Evolutionary conservation across 345 rosid genomes (phyloP), one percentile per base, ranked within the genome.

Genomic region (Citrus medica): DNA sequence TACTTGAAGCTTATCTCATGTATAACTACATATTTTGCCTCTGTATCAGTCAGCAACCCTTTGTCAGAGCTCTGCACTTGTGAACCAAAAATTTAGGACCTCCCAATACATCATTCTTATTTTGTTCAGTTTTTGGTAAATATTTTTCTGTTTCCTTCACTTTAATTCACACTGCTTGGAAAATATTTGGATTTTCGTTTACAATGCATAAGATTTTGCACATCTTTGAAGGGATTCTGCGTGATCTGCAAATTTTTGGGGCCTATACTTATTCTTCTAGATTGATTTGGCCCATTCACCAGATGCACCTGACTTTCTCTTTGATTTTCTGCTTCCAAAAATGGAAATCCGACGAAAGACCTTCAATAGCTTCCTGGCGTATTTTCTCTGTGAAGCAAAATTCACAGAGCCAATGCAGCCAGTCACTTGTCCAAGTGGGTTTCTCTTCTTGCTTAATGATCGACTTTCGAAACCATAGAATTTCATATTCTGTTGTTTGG

Each of bases 361-460:
- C 66, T 71, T 82, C 75, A 88, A 71, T 40, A 91, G 62, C 84
- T 89, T 87, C 58, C 75, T 78, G 6, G 84, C 89, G 64, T 84
- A 89, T 75, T 81, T 86, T 78, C 96, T 88, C 24, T 89, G 91
- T 8, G 91, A 87, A 71, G 89, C 73, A 75, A 92, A 85, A 76
- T 82, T 91, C 78, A 85, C 85, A 37, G 91, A 84, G 74, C 87
- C 87, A 40, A 85, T 89, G 85, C 90, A 89, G 48, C 91, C 84
- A 2, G 86, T 83, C 80, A 83, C 82, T 81, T 88, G 86, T 69
- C 92, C 94, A 8, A 74, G 59, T 30, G 89, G 70, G 80, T 87
- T 90, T 82, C 74, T 88, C 75, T 82, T 89, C 85, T 81, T 86
- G 84, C 91, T 89, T 68, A 78, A 32, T 14, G 91, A 85, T 80